Evolutionary conservation across 306 rosid genomes (phyloP), one percentile per base, ranked within the genome.

Genomic region (Lupinus albus): DNA sequence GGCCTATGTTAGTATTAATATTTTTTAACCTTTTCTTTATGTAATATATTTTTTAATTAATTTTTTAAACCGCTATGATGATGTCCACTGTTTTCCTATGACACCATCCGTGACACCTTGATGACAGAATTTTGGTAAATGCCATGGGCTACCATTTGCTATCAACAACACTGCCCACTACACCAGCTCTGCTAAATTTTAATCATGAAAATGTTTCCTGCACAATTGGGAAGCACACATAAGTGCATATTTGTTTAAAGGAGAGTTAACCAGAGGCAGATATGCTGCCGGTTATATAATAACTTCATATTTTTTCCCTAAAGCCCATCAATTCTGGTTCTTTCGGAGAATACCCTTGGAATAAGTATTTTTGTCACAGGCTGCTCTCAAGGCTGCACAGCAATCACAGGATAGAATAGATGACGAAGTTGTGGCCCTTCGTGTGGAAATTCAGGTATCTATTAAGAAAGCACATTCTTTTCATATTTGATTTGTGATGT

Each of bases 301-400:
- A 58, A 42, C 53, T 7, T 63, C 68, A 42, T 51, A 11, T 11
- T 28, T 58, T 71, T 8, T 45, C 35, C 48, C 44, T 32, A 58
- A 68, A 69, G n/a, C 58, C 55, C 46, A 8, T 21, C n/a, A 39
- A 28, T 75, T 38, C 47, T 64, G 49, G 36, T 53, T 55, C 50
- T 70, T 72, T 78, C 70, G 56, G 63, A 54, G 70, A 73, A 51
- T 73, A 28, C 70, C 64, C 52, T 66, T 74, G 72, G 63, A 80
- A 51, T 56, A 62, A 45, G 53, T 73, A 32, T 60, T 84, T 70
- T 78, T 72, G 50, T 68, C 60, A 38, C 84, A 94, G 99, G 95
- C 92, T 86, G 97, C 95, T 77, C 89, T 94, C 56, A 82, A 83
- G 67, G 99, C 95, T 90, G 99, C 97, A 46, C 78, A 78, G 70